Percentiles rank a stretch among this genome's conserved stretches.
These are phyloP conservation scores for Ceratocystis colombiana DNA, from an alignment of 2,329 filamentous ascomycete species.

Conservation along the genomic window DNA sequence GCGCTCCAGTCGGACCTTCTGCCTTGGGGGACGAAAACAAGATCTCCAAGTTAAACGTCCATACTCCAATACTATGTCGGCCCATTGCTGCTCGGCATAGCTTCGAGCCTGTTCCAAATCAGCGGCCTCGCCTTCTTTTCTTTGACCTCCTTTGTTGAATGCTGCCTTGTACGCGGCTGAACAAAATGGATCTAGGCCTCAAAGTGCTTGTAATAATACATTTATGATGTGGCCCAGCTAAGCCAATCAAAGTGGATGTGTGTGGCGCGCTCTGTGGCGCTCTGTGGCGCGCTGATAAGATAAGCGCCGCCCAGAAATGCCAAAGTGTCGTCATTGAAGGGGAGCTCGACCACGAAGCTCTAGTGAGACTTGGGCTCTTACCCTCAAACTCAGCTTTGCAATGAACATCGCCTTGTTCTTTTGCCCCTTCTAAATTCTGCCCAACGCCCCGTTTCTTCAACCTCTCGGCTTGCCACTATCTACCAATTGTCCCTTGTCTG, in stretches of 20 bases:
- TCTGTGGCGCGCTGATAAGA: slow-evolving; percentile 19
- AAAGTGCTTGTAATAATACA: too few relatives aligned
- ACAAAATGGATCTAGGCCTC: too few relatives aligned
- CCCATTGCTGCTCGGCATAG: not conserved
- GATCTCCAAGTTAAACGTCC: too few relatives aligned
- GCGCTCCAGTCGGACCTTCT: too few relatives aligned
- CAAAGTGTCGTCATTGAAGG: slow-evolving; percentile 22
- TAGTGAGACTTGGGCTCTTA: not conserved
- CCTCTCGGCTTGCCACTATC: not conserved
- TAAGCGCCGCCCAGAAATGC: slow-evolving; percentile 20
- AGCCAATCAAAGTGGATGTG: not conserved
- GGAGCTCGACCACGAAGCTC: not conserved
- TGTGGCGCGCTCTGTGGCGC: not conserved
- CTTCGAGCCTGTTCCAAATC: not conserved
- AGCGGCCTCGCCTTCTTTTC: not conserved
- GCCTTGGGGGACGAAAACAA: too few relatives aligned
- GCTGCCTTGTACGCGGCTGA: not conserved
- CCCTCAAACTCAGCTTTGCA: too few relatives aligned
- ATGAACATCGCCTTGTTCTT: not conserved
- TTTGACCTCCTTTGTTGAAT: not conserved
- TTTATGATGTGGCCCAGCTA: too few relatives aligned
- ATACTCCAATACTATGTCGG: too few relatives aligned
- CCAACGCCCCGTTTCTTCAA: not conserved
- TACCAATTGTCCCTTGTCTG: not conserved
- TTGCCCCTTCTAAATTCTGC: not conserved